Percentiles rank a stretch among this genome's conserved stretches.
These are phyloP conservation scores for Boletus pseudopeckii DNA, from an alignment of 768 basidiomycete genomes.

Conservation along the genomic window DNA sequence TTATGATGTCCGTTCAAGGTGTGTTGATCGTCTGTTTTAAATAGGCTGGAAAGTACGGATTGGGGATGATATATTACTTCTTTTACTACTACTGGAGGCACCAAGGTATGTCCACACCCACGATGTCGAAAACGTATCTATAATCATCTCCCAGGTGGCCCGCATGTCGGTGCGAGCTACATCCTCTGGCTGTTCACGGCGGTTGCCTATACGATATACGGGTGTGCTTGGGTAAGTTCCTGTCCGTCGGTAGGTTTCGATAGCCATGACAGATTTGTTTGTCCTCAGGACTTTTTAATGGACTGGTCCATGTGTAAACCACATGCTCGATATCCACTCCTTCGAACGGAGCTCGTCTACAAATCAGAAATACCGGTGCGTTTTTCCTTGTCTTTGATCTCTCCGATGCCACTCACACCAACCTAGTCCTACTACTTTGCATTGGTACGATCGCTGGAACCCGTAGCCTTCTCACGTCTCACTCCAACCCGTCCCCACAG, in stretches of 20 bases:
- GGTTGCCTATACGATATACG: slow-evolving; percentile 63
- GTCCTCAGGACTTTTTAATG: slow-evolving; percentile 74
- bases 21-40: not conserved
- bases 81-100: slow-evolving; percentile 79
- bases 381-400: not conserved
- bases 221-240: slow-evolving; percentile 67
- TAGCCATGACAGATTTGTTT: not conserved
- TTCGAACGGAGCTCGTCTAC: slow-evolving; percentile 77
- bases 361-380: slow-evolving; percentile 55
- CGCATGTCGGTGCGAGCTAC: slow-evolving; percentile 47
- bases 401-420: not conserved
- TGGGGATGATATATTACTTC: slow-evolving; percentile 60
- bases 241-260: not conserved
- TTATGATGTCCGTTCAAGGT: not conserved
- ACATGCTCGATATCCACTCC: slow-evolving; percentile 50
- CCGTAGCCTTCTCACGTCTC: not conserved
- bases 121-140: not conserved
- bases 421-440: slow-evolving; percentile 74
- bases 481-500: slow-evolving; percentile 33
- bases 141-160: slow-evolving; percentile 22
- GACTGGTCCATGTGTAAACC: slow-evolving; percentile 84
- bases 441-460: slow-evolving; percentile 44
- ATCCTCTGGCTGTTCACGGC: slow-evolving; percentile 68
- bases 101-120: slow-evolving; percentile 38
- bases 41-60: slow-evolving; percentile 81